Base-by-base conservation (phyloP, 441 rosid genomes). In the Pelargonium australe region DNA sequence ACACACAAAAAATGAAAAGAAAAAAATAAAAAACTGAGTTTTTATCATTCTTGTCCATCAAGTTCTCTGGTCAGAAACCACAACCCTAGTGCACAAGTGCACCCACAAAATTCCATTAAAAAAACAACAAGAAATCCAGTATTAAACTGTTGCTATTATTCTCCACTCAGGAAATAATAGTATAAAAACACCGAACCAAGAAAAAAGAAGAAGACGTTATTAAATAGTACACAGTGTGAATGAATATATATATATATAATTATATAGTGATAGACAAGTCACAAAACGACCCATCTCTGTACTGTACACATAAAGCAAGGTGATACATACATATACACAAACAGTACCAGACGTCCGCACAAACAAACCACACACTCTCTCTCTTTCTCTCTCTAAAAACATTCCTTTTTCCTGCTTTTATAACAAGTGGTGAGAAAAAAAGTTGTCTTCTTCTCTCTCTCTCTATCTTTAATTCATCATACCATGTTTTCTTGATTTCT, bases 241-340 rank as follows among this genome's bases (percentile, higher is more conserved):
- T 2, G 14, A 49, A 49, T 12, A 49, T 13, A n/a, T n/a, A n/a
- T n/a, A n/a, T n/a, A n/a, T n/a, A n/a, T n/a, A n/a, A n/a, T 13
- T 49, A 49, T 13, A 12, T 31, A 49, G 14, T 49, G 14, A 49
- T 14, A 11, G 14, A 12, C 5, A 13, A 49, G 14, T 31, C 13
- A 13, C 14, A 13, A 49, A 49, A 49, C 13, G 57, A n/a, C 57
- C 57, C 57, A 49, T 49, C 57, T 49, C 17, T 49, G 57, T 49
- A 11, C 6, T 11, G 45, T 45, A 70, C 66, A 76, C 77, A 81
- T 77, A 81, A 81, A 82, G 82, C 82, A 73, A 77, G 65, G 77
- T 69, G 80, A 66, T 76, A 72, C 67, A 37, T 43, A 67, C 78
- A 73, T 5, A 76, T 69, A 69, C 84, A 69, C 74, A 73, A 76